These are phyloP conservation scores for Mycena amicta DNA, from an alignment of 768 basidiomycete genomes.

Conservation along the genomic window DNA sequence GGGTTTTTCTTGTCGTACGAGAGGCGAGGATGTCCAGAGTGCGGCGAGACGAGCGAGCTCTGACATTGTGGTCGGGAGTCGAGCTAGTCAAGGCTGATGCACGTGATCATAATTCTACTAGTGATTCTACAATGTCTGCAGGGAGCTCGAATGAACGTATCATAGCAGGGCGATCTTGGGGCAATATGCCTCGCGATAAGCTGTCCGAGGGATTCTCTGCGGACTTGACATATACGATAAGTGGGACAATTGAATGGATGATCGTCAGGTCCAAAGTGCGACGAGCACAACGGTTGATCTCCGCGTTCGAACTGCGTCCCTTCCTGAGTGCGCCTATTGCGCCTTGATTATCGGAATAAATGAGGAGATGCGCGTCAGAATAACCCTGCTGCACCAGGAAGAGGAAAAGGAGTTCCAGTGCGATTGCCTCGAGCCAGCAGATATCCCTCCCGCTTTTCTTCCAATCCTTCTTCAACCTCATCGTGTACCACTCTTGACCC, in stretches of 20 bases:
- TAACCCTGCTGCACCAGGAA: not conserved
- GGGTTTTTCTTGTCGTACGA: too few species aligned
- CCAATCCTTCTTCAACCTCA: constrained; percentile 21
- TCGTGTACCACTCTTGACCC: constrained; percentile 32
- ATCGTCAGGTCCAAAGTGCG: not conserved
- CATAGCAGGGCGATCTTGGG: not conserved
- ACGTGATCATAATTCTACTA: not conserved
- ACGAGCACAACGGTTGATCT: not conserved
- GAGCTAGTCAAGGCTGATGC: not conserved
- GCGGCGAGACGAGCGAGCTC: too few species aligned
- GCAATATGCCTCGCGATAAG: not conserved
- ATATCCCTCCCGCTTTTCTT: constrained; percentile 20
- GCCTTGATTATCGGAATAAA: constrained; percentile 3
- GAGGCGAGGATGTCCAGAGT: too few species aligned
- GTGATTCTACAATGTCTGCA: not conserved
- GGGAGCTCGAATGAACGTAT: not conserved
- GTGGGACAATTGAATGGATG: not conserved
- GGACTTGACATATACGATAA: not conserved
- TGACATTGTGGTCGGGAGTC: not conserved
- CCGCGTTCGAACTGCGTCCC: not conserved
- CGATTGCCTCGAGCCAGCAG: constrained; percentile 29
- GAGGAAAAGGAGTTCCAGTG: constrained; percentile 21
- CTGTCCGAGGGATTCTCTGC: not conserved
- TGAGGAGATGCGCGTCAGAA: not conserved
- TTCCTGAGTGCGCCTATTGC: constrained; percentile 3